Evolutionary conservation across 441 rosid genomes (phyloP).

Genomic region (Gossypium laxum): DNA sequence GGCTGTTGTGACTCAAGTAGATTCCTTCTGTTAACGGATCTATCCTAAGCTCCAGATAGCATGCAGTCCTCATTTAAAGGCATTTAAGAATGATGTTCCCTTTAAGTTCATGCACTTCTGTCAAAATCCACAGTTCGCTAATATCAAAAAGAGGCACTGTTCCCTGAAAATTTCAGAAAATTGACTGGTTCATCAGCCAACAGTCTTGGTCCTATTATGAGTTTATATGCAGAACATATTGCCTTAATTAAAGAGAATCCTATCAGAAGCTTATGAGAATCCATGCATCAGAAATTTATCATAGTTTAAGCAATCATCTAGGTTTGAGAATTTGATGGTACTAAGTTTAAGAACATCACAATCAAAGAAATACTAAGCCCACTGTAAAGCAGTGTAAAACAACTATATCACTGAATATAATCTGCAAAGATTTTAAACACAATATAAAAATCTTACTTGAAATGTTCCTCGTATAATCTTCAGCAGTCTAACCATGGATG

Average conservation of each 20-base stretch:
- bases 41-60: constrained; percentile 16
- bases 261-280: neutral
- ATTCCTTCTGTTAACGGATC: neutral
- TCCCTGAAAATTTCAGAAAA: neutral
- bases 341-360: neutral
- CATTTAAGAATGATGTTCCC: neutral
- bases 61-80: neutral
- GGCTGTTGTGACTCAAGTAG: neutral
- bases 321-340: neutral
- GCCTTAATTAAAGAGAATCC: constrained; percentile 1
- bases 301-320: neutral
- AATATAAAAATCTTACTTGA: constrained; percentile 49
- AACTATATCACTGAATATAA: neutral
- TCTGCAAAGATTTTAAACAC: neutral
- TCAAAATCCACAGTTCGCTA: neutral
- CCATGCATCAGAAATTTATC: neutral
- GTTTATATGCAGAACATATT: neutral
- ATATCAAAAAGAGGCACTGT: neutral
- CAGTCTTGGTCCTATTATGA: neutral
- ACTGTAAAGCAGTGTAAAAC: neutral
- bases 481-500: constrained; percentile 88
- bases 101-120: neutral
- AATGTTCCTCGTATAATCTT: constrained; percentile 80
- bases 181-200: neutral
- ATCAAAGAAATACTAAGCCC: neutral